Evolutionary conservation across 768 basidiomycete genomes (phyloP).

Genomic region (Erythrobasidium yunnanense): DNA sequence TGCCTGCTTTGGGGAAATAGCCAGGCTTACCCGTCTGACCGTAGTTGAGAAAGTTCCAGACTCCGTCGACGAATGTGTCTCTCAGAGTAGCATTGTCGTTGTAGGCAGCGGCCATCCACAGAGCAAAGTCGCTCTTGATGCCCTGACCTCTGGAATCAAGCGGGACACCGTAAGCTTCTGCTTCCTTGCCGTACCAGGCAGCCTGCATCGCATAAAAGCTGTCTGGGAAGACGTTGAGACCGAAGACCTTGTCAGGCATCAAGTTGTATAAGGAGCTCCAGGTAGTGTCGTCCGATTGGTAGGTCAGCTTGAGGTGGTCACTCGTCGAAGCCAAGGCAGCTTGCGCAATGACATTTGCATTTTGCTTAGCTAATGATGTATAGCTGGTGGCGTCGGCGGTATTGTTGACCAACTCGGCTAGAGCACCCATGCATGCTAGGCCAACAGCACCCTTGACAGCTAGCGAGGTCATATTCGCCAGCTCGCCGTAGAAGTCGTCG

Average conservation of each 20-base stretch:
- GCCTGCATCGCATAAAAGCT: constrained; percentile 22
- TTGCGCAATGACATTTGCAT: not conserved
- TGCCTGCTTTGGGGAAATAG: no score
- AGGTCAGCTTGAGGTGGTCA: constrained; percentile 25
- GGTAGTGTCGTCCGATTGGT: constrained; percentile 13
- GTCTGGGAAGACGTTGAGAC: constrained; percentile 12
- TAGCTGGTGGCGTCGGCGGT: constrained; percentile 19
- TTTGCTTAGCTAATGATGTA: constrained; percentile 13
- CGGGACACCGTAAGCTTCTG: constrained; percentile 22
- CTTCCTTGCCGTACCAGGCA: constrained; percentile 13
- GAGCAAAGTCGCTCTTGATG: constrained; percentile 19
- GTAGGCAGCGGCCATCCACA: constrained; percentile 18
- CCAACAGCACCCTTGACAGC: constrained; percentile 27
- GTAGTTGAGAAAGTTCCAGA: constrained; percentile 13
- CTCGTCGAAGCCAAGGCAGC: constrained; percentile 6
- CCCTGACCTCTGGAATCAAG: constrained; percentile 6
- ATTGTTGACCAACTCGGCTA: not conserved
- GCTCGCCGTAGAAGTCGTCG: constrained; percentile 25
- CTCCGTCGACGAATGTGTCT: constrained; percentile 26
- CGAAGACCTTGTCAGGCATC: constrained; percentile 18
- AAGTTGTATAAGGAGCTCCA: constrained; percentile 29
- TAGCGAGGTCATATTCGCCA: constrained; percentile 27
- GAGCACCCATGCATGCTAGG: constrained; percentile 19
- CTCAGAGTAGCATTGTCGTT: constrained; percentile 17
- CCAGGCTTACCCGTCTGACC: constrained; percentile 2